These are phyloP conservation scores for Cercospora nicotianae DNA, from an alignment of 2,329 filamentous ascomycete species.

Conservation along the genomic window DNA sequence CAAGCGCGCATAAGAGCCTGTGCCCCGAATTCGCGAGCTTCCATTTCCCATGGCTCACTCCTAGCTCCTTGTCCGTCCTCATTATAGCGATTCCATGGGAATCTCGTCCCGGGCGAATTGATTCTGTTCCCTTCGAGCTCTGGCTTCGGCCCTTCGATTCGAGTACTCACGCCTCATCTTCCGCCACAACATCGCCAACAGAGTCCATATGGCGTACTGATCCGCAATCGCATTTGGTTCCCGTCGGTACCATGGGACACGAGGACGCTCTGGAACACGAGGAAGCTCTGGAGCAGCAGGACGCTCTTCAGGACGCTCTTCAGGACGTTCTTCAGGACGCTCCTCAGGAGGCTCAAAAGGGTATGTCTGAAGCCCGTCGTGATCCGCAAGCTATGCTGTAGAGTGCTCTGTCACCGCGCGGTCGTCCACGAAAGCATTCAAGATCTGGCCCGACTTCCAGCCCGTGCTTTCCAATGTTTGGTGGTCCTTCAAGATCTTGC, in stretches of 20 bases:
- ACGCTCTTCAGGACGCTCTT: not conserved
- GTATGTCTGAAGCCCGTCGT: not conserved
- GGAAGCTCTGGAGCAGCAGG: not conserved
- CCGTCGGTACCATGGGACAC: not conserved
- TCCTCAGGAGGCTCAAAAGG: not conserved
- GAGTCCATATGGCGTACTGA: not conserved
- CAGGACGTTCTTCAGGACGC: not conserved
- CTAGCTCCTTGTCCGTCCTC: not conserved
- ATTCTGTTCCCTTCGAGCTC: not conserved
- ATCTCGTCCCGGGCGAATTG: not conserved
- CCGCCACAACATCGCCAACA: not conserved
- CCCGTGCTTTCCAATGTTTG: slow-evolving; percentile 66
- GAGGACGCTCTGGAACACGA: not conserved
- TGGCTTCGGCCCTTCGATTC: not conserved
- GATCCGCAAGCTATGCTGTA: slow-evolving; percentile 5
- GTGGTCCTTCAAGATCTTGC: slow-evolving; percentile 72
- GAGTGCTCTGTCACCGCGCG: not conserved
- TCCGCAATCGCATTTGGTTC: not conserved
- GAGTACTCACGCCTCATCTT: not conserved
- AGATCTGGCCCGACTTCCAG: slow-evolving; percentile 71
- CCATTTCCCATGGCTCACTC: not conserved
- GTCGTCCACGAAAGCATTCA: slow-evolving; percentile 68
- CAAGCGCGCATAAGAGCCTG: not conserved
- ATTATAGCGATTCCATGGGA: not conserved
- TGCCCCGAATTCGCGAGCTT: not conserved